Conservation (phyloP, 139 green algal genomes). For the Micromonas pusilla region DNA sequence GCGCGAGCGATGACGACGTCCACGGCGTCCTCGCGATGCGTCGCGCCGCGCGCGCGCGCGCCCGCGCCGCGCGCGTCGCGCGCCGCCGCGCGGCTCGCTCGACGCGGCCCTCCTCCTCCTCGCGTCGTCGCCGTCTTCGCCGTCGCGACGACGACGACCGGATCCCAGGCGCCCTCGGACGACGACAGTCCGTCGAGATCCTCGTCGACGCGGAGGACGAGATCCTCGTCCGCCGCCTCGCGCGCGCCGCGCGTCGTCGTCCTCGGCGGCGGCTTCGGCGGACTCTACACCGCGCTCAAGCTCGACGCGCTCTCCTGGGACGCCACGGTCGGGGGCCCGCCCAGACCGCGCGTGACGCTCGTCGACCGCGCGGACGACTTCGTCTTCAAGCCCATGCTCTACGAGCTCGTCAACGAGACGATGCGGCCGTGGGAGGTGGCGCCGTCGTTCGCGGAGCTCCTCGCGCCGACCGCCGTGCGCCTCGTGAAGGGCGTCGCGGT, state of each 20-base stretch:
- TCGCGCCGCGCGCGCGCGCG: no score
- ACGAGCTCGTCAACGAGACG: slow-evolving; percentile 83
- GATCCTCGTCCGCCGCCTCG: background rate
- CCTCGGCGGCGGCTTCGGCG: slow-evolving; percentile 93
- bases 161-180: background rate
- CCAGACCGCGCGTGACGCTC: slow-evolving; percentile 63
- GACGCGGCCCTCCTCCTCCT: background rate
- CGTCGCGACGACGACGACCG: background rate
- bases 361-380: slow-evolving; percentile 90
- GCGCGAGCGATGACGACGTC: no score
- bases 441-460: slow-evolving; percentile 72
- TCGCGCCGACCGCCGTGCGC: slow-evolving; percentile 71
- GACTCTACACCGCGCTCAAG: slow-evolving; percentile 90
- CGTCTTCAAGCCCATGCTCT: slow-evolving; percentile 98
- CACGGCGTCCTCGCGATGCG: no score
- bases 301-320: slow-evolving; percentile 86
- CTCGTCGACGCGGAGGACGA: background rate
- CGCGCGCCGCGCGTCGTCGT: background rate
- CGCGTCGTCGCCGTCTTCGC: background rate
- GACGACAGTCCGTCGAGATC: no score
- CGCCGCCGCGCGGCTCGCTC: no score
- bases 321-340: background rate
- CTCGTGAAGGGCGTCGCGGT: slow-evolving; percentile 68
- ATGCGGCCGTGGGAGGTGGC: slow-evolving; percentile 76
- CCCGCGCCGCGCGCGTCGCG: no score